phyloP scores from a whole-genome alignment of 202 grass and related monocot genomes.

The Cymbopogon flexuosus region DNA sequence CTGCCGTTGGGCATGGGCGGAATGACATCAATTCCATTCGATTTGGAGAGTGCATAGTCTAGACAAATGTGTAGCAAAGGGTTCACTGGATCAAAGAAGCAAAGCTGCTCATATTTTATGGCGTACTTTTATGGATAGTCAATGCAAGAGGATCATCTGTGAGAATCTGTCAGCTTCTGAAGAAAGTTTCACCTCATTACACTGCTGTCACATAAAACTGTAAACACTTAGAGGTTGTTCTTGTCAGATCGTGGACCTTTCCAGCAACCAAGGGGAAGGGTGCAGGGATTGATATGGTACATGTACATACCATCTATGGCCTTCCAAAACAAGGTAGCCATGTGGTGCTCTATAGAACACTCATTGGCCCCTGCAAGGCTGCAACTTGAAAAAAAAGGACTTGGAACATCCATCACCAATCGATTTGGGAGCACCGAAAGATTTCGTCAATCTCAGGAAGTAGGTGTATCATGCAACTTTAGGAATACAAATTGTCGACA shows the following conservation, averaged over 20 bases:
- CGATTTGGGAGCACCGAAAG: conserved; percentile 28
- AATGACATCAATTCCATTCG: conserved; percentile 28
- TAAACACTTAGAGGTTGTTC: background rate
- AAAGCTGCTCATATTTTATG: conserved; percentile 30
- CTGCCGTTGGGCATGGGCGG: conserved; percentile 18
- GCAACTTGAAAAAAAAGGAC: conserved; percentile 17
- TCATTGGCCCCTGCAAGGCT: background rate
- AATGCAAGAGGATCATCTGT: background rate
- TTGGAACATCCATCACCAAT: conserved; percentile 18
- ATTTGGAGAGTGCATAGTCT: conserved; percentile 6
- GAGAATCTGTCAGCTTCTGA: conserved; percentile 18
- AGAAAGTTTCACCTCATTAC: conserved; percentile 9
- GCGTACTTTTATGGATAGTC: conserved; percentile 11
- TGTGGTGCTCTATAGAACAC: conserved; percentile 26
- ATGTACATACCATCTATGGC: background rate
- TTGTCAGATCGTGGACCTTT: background rate
- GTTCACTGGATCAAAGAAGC: conserved; percentile 30
- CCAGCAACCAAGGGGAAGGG: conserved; percentile 22
- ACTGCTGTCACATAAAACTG: background rate
- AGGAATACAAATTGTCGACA: conserved; percentile 28
- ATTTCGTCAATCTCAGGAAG: conserved; percentile 26
- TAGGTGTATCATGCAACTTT: conserved; percentile 28
- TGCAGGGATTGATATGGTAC: background rate
- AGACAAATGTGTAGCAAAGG: conserved; percentile 25
- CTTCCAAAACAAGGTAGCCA: conserved; percentile 14